Evolutionary conservation across 2,329 filamentous ascomycete species (phyloP), one percentile per base, ranked within the genome.

Genomic region (Orbilia quercus): DNA sequence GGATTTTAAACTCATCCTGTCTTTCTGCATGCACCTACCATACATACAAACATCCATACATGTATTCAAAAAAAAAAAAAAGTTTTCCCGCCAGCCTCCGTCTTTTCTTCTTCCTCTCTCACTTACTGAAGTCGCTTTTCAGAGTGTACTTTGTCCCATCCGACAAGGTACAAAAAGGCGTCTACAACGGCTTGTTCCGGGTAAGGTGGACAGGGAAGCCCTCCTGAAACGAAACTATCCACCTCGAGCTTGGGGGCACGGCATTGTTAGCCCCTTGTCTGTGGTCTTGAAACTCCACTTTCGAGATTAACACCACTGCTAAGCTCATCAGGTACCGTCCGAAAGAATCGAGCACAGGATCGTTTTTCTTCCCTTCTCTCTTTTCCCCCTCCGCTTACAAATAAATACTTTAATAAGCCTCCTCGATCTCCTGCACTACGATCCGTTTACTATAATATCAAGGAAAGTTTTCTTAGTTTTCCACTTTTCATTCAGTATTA

Each of bases 211-310:
- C 59, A 72, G 59, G 67, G 59, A 65, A 64, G 36, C 14, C 25
- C 44, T 65, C 51, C 67, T 72, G 67, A 72, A 72, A 72, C 67
- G 67, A 72, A 72, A 72, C 67, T 47, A 51, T 54, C 54, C 45
- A 44, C 50, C 53, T 36, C 34, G 64, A 55, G 51, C 58, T 59
- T 63, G 36, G 62, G 62, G 62, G 53, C 48, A 66, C 62, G 53
- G 60, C 62, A 58, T 42, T 51, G 51, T 57, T 45, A 4, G 9
- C 48, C 63, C 63, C 63, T 51, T 51, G 51, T 25, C 31, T 42
- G 23, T 34, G 63, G 36, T 59, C 45, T 58, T 67, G 63, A 67
- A 67, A 67, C 63, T 58, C 63, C 63, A 67, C 63, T 58, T 23
- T 66, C 50, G 53, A 66, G 16, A 67, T 67, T 67, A 67, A 58